Percentiles rank a stretch among this genome's conserved stretches.
Conservation (phyloP, 2,329 filamentous ascomycete genomes). For the Lecanicillium sp. region DNA sequence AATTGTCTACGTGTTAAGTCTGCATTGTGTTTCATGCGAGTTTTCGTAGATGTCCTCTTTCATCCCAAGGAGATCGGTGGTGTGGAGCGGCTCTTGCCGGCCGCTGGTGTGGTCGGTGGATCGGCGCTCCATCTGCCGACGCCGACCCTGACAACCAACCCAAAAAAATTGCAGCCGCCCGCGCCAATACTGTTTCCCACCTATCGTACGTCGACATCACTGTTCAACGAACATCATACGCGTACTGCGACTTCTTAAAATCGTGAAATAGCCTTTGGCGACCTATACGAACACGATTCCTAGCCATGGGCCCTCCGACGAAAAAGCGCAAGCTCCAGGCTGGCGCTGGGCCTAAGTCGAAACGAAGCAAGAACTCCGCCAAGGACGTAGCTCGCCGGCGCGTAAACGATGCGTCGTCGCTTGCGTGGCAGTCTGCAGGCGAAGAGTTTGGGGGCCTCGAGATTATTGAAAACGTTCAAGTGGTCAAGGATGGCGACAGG, state of each 20-base stretch:
- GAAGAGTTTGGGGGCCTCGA: conserved; percentile 90
- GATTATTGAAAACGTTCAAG: conserved; percentile 83
- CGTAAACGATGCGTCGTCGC: conserved; percentile 36
- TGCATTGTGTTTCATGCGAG: too few relatives aligned
- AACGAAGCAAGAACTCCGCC: conserved; percentile 25
- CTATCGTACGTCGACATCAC: too few relatives aligned
- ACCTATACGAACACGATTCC: too few relatives aligned
- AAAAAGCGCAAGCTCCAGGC: conserved; percentile 32
- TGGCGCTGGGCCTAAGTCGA: conserved; percentile 22
- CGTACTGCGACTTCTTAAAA: too few relatives aligned
- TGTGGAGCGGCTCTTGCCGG: too few relatives aligned
- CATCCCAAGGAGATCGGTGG: too few relatives aligned
- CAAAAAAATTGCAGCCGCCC: conserved; percentile 5
- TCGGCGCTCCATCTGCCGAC: conserved; percentile 5
- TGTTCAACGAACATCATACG: too few relatives aligned
- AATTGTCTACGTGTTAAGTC: too few relatives aligned
- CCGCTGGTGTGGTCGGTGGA: conserved; percentile 6
- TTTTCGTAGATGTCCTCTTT: too few relatives aligned
- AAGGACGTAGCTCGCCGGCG: conserved; percentile 12
- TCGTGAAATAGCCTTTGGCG: too few relatives aligned
- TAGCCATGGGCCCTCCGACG: conserved; percentile 22
- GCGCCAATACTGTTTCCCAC: too few relatives aligned
- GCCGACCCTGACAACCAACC: conserved; percentile 1
- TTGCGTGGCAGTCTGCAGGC: conserved; percentile 68
- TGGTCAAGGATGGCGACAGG: conserved; percentile 59